Base-by-base conservation (phyloP, 345 rosid species). In the Linum trigynum region DNA sequence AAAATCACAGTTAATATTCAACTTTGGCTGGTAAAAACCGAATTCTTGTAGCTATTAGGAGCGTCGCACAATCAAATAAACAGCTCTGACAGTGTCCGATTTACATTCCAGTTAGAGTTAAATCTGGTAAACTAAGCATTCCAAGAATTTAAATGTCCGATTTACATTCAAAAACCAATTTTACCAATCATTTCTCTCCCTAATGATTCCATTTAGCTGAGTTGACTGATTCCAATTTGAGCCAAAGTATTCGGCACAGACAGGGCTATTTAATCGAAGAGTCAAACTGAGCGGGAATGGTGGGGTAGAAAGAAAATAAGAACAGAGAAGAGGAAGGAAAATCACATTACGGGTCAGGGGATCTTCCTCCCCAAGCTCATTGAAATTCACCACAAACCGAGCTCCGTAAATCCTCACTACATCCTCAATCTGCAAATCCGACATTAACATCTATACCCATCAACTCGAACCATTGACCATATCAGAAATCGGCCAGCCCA, bases 301-400 rank as follows among this genome's bases (percentile, higher is more conserved):
- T 38, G 12, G 3, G 60, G 5, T 12, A 17, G 12, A 55, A 37
- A 35, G 55, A 11, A 41, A n/a, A n/a, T 10, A 61, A 10, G 41
- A 7, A 55, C 7, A 5, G 37, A 3, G 12, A 16, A 11, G 45
- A 55, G 16, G 17, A 3, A 64, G 37, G 63, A 58, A 70, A 55
- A 86, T 83, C 72, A 86, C 94, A 71, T 86, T 81, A 76, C 75
- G 80, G 62, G 65, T 65, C 68, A 88, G 88, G 12, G 83, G 83
- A 71, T 85, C 91, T 75, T 78, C 78, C 67, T 80, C 86, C 50
- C 89, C 96, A 69, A 74, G 69, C 65, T 83, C 81, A 67, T 88
- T 76, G 61, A 80, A 74, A 72, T 82, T 79, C 71, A 91, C 73
- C 76, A 88, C 88, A 78, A 91, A 85, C 71, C 56, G 74, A 32